These are phyloP conservation scores for Cryptosporidium ubiquitum DNA, from an alignment of 169 alveolate species.

Conservation along the genomic window DNA sequence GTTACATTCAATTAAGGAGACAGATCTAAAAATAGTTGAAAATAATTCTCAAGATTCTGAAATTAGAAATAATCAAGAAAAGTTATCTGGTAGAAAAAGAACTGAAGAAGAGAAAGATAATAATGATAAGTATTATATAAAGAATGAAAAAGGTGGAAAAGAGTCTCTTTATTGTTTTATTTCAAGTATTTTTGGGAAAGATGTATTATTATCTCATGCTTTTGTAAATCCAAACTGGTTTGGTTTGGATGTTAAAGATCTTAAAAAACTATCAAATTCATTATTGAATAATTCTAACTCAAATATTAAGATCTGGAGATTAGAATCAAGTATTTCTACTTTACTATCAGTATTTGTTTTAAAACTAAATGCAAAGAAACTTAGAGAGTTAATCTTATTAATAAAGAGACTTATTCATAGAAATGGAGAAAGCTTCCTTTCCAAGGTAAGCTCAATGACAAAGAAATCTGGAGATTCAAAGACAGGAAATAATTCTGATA, in stretches of 20 bases:
- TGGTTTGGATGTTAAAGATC: not conserved
- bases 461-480: not conserved
- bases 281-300: not conserved
- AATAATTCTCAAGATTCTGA: not conserved
- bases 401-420: constrained; percentile 37
- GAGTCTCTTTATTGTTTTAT: not conserved
- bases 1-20: constrained; percentile 21
- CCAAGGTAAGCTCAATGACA: not conserved
- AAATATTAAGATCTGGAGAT: not conserved
- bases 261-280: not conserved
- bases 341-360: constrained; percentile 25
- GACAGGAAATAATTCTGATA: not conserved
- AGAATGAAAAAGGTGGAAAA: not conserved
- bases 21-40: not conserved
- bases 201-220: constrained; percentile 8
- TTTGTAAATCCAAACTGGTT: constrained; percentile 19
- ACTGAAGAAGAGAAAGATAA: not conserved
- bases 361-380: constrained; percentile 25
- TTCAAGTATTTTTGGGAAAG: constrained; percentile 14
- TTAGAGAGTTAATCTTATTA: constrained; percentile 14
- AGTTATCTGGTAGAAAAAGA: constrained; percentile 4
- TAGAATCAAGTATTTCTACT: constrained; percentile 50
- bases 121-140: not conserved
- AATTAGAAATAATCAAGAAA: not conserved
- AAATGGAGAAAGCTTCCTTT: constrained; percentile 43